Percentiles rank a stretch among this genome's conserved stretches.
Evolutionary conservation across 2,329 filamentous ascomycete genomes (phyloP).

Genomic region (Epicoccum sorghinum): DNA sequence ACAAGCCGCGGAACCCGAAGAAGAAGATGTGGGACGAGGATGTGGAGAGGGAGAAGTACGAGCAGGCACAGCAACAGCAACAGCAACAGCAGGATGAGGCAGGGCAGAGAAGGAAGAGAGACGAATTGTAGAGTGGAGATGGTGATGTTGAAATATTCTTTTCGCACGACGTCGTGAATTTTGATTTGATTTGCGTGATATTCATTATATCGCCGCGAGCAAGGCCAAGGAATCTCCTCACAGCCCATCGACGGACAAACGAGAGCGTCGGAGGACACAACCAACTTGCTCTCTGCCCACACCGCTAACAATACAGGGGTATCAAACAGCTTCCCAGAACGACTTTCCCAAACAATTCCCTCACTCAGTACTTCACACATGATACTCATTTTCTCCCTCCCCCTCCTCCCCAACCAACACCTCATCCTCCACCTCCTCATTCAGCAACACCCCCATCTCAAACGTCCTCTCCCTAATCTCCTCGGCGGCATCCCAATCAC

Average conservation of each 20-base stretch:
- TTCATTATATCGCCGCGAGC: neutral
- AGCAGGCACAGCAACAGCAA: constrained; percentile 21
- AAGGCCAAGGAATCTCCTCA: too few species aligned
- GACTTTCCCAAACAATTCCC: neutral
- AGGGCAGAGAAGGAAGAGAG: constrained; percentile 10
- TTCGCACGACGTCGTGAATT: too few species aligned
- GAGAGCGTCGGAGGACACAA: too few species aligned
- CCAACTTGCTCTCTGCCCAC: neutral
- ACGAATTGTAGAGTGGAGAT: constrained; percentile 9
- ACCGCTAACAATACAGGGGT: neutral
- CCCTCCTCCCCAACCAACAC: constrained; percentile 36
- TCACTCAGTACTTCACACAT: neutral
- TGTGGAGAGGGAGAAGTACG: constrained; percentile 41
- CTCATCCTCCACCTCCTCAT: constrained; percentile 67
- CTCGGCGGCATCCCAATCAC: constrained; percentile 53
- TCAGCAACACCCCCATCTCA: constrained; percentile 69
- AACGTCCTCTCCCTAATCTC: constrained; percentile 70
- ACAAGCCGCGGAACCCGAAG: constrained; percentile 59
- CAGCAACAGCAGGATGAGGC: neutral
- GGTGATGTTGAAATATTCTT: too few species aligned
- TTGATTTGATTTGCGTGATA: too few species aligned
- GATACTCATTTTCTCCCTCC: constrained; percentile 25
- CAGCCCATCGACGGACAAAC: too few species aligned
- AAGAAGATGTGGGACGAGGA: constrained; percentile 67
- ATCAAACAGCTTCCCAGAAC: neutral